Conservation (phyloP, 2,329 filamentous ascomycete genomes). For the Diaporthe citri region DNA sequence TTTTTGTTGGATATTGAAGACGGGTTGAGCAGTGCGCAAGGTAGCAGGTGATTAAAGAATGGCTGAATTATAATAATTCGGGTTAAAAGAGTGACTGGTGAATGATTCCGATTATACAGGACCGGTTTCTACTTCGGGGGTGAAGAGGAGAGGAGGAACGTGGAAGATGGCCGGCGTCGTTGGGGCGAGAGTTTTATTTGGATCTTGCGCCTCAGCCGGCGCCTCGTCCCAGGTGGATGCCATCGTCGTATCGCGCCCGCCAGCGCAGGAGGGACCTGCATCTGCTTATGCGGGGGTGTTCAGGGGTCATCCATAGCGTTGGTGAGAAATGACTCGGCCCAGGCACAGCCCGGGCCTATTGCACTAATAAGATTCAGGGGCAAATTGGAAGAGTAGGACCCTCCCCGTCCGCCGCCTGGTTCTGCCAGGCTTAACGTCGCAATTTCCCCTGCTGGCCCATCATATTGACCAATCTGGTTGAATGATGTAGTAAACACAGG, state of each 20-base stretch:
- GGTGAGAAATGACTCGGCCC: conserved; percentile 21
- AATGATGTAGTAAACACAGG: conserved; percentile 16
- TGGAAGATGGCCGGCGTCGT: conserved; percentile 23
- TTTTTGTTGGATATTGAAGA: conserved; percentile 23
- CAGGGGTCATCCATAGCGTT: conserved; percentile 28
- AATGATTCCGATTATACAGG: neutral
- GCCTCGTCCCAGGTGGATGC: conserved; percentile 21
- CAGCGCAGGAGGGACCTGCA: conserved; percentile 1
- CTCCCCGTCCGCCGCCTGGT: conserved; percentile 2
- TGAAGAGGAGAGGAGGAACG: neutral
- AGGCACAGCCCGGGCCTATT: conserved; percentile 27
- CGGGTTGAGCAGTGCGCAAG: neutral
- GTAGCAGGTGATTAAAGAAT: conserved; percentile 32
- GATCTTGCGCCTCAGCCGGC: conserved; percentile 24
- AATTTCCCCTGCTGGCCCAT: conserved; percentile 27
- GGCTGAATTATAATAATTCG: conserved; percentile 25
- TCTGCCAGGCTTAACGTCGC: conserved; percentile 22
- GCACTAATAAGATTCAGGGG: conserved; percentile 35
- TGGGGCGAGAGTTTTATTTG: conserved; percentile 37
- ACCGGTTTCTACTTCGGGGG: conserved; percentile 20
- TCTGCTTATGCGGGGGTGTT: conserved; percentile 26
- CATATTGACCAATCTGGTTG: conserved; percentile 26
- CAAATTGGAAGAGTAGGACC: conserved; percentile 35
- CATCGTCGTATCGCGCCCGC: conserved; percentile 6
- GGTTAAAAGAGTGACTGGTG: conserved; percentile 19